Evolutionary conservation across 148 eudicot genomes (phyloP).

Genomic region (Selenicereus undatus): DNA sequence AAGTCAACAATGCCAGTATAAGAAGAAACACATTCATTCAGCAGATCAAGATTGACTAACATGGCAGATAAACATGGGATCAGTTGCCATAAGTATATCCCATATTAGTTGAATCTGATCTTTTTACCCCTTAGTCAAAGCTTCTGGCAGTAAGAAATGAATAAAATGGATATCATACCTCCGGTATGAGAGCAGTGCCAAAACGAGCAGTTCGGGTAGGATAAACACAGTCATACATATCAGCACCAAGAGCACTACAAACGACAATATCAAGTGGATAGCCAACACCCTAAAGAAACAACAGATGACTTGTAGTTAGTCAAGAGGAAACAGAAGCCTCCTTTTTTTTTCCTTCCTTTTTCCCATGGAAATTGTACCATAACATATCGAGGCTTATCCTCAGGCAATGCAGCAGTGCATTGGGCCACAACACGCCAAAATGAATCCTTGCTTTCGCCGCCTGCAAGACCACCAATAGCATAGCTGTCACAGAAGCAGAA

Average conservation of each 20-base stretch:
- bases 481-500: constrained; percentile 58
- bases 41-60: background rate
- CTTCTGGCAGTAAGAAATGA: background rate
- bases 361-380: constrained; percentile 44
- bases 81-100: background rate
- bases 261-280: constrained; percentile 92
- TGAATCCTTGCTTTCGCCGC: constrained; percentile 96
- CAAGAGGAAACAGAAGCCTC: background rate
- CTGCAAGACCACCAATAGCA: constrained; percentile 97
- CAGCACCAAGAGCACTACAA: constrained; percentile 95
- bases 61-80: background rate
- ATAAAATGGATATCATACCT: constrained; percentile 33
- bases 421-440: constrained; percentile 97
- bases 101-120: background rate
- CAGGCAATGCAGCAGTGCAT: constrained; percentile 86
- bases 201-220: constrained; percentile 97
- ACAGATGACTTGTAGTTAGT: constrained; percentile 4
- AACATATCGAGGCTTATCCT: constrained; percentile 85
- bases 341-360: background rate
- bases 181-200: constrained; percentile 89
- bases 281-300: constrained; percentile 66
- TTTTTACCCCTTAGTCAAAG: too few relatives aligned
- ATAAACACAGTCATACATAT: constrained; percentile 96
- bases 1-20: background rate
- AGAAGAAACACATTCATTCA: background rate